These are phyloP conservation scores for Fistulinella prunicolor DNA, from an alignment of 768 basidiomycete species.

Conservation along the genomic window DNA sequence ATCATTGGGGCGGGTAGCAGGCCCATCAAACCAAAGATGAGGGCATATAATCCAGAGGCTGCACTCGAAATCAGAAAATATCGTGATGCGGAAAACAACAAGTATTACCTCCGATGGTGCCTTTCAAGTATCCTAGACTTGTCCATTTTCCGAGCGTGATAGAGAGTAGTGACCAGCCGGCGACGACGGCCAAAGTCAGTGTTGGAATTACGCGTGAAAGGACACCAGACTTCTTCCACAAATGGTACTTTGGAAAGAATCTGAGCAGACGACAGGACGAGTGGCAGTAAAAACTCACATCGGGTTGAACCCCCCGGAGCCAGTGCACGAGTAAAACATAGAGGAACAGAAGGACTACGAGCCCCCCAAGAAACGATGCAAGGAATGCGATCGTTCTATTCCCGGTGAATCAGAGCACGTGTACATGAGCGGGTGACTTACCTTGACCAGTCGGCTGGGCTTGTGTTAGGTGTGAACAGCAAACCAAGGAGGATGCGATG, in stretches of 20 bases:
- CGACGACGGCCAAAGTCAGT: conserved; percentile 64
- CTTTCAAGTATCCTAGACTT: conserved; percentile 58
- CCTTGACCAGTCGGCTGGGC: conserved; percentile 51
- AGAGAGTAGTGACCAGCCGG: conserved; percentile 63
- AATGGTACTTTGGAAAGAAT: conserved; percentile 52
- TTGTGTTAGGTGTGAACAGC: conserved; percentile 26
- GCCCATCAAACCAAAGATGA: conserved; percentile 72
- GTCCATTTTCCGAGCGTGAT: conserved; percentile 69
- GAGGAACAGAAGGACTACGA: conserved; percentile 68
- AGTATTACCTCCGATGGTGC: conserved; percentile 56
- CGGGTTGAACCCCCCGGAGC: conserved; percentile 62
- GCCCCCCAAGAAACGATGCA: conserved; percentile 51
- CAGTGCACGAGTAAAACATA: conserved; percentile 69
- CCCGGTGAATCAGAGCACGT: conserved; percentile 5
- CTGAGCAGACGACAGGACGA: not conserved
- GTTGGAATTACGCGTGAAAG: conserved; percentile 69
- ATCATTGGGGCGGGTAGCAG: conserved; percentile 64
- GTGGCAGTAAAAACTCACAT: conserved; percentile 45
- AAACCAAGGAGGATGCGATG: conserved; percentile 48
- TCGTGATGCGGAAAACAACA: not conserved
- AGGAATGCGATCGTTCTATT: conserved; percentile 51
- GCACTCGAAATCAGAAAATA: conserved; percentile 4
- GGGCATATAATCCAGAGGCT: conserved; percentile 70
- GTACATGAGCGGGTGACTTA: conserved; percentile 17
- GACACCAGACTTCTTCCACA: conserved; percentile 69